phyloP scores from a whole-genome alignment of 2,329 filamentous ascomycete species.

The Canariomyces notabilis region DNA sequence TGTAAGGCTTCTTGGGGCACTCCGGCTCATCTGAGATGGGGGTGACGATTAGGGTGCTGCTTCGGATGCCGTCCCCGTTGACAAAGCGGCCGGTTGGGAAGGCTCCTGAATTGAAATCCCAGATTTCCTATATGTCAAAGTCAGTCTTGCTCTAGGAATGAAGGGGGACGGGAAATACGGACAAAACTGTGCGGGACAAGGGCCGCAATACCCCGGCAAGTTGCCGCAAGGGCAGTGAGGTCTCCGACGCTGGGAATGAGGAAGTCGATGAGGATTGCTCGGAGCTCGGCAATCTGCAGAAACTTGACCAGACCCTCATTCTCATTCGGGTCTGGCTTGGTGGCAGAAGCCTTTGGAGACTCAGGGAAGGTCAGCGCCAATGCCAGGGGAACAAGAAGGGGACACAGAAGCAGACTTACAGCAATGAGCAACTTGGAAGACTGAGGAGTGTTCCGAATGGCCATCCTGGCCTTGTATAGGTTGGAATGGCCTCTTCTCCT shows the following conservation, averaged over 20 bases:
- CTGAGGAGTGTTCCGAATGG: neutral
- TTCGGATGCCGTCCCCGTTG: conserved; percentile 2
- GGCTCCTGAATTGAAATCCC: neutral
- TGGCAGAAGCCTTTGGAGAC: neutral
- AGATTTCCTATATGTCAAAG: conserved; percentile 2
- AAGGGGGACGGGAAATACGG: neutral
- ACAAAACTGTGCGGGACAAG: neutral
- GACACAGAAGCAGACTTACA: neutral
- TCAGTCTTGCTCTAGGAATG: neutral
- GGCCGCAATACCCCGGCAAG: conserved; percentile 7
- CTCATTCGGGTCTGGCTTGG: neutral
- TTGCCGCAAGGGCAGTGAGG: conserved; percentile 14
- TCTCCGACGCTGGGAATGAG: conserved; percentile 15
- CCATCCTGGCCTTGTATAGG: neutral
- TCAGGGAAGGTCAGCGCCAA: neutral
- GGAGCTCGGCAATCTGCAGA: conserved; percentile 8
- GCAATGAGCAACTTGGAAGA: conserved; percentile 1
- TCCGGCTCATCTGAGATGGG: neutral
- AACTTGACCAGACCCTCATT: neutral
- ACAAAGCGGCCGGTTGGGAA: neutral
- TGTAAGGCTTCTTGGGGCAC: conserved; percentile 1
- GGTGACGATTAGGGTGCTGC: conserved; percentile 10
- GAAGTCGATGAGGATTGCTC: neutral
- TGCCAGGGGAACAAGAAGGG: neutral
- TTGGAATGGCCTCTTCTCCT: neutral